Evolutionary conservation across 2,329 filamentous ascomycete genomes (phyloP).

Genomic region (Colletotrichum spinosum): DNA sequence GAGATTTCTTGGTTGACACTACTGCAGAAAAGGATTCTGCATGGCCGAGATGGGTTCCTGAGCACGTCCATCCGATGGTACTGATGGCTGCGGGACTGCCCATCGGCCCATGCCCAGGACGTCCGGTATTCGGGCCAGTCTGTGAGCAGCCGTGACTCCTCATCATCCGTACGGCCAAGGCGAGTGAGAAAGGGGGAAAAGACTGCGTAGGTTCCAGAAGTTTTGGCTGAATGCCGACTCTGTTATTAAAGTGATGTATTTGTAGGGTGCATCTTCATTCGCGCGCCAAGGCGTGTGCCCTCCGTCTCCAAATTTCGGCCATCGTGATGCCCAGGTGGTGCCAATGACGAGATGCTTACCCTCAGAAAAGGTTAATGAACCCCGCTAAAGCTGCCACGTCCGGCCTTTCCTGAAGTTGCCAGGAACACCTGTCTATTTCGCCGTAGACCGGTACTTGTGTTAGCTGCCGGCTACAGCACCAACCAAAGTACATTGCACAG

Average conservation of each 20-base stretch:
- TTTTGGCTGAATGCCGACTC: too few relatives aligned
- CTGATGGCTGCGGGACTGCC: conserved; percentile 21
- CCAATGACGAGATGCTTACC: conserved; percentile 34
- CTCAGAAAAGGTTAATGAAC: conserved; percentile 38
- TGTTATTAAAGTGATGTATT: too few relatives aligned
- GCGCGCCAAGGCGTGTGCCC: conserved; percentile 6
- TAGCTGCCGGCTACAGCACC: neutral
- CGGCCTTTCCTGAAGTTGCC: conserved; percentile 27
- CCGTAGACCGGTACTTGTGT: neutral
- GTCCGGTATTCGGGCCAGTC: neutral
- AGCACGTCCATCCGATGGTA: conserved; percentile 28
- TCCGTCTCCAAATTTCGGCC: conserved; percentile 23
- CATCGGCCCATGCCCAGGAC: conserved; percentile 16
- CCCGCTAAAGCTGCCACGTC: conserved; percentile 37
- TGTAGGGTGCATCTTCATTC: neutral
- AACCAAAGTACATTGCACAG: too few relatives aligned
- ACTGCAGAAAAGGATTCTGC: too few relatives aligned
- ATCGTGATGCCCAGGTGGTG: conserved; percentile 32
- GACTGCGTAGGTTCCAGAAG: too few relatives aligned
- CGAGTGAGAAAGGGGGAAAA: too few relatives aligned
- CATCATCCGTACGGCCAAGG: neutral
- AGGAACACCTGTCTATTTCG: neutral
- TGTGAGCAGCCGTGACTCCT: too few relatives aligned
- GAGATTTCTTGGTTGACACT: too few relatives aligned
- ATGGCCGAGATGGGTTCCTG: neutral